phyloP scores from a whole-genome alignment of 192 early-diverging fungal species.

The Phlyctochytrium planicorne region DNA sequence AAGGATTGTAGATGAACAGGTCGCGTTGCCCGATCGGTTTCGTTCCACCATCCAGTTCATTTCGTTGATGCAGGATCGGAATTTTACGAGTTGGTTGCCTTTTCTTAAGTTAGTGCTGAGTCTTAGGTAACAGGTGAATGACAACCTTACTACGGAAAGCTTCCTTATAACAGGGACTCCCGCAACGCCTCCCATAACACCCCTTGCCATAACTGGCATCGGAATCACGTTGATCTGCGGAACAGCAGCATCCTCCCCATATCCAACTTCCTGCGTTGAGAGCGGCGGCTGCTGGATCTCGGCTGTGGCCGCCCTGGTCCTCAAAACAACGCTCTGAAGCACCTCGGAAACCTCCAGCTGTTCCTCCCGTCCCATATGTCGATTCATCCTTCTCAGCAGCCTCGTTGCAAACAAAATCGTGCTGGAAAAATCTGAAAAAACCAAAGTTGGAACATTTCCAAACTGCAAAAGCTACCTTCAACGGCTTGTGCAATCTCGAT shows the following conservation, averaged over 20 bases:
- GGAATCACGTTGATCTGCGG: background rate
- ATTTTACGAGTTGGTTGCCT: slow-evolving; percentile 57
- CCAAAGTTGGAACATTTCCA: slow-evolving; percentile 13
- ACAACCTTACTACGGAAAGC: slow-evolving; percentile 35
- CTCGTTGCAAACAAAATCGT: slow-evolving; percentile 65
- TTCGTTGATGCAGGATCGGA: slow-evolving; percentile 57
- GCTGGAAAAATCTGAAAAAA: slow-evolving; percentile 52
- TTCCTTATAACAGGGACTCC: slow-evolving; percentile 41
- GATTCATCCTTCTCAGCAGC: slow-evolving; percentile 63
- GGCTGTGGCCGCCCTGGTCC: slow-evolving; percentile 14
- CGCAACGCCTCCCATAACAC: slow-evolving; percentile 29
- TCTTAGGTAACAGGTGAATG: background rate
- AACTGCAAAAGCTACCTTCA: slow-evolving; percentile 49
- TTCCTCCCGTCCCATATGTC: slow-evolving; percentile 62
- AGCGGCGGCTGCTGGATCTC: background rate
- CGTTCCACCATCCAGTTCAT: slow-evolving; percentile 28
- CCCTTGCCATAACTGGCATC: slow-evolving; percentile 32
- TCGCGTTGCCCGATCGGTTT: slow-evolving; percentile 39
- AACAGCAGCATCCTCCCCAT: slow-evolving; percentile 13
- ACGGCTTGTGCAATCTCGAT: slow-evolving; percentile 66
- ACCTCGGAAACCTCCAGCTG: slow-evolving; percentile 61
- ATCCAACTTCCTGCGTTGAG: slow-evolving; percentile 5
- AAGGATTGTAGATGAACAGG: slow-evolving; percentile 83
- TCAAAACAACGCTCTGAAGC: slow-evolving; percentile 44
- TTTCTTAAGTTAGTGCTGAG: background rate